These are phyloP conservation scores for Fusarium newnesense DNA, from an alignment of 2,329 filamentous ascomycete species.

Conservation along the genomic window DNA sequence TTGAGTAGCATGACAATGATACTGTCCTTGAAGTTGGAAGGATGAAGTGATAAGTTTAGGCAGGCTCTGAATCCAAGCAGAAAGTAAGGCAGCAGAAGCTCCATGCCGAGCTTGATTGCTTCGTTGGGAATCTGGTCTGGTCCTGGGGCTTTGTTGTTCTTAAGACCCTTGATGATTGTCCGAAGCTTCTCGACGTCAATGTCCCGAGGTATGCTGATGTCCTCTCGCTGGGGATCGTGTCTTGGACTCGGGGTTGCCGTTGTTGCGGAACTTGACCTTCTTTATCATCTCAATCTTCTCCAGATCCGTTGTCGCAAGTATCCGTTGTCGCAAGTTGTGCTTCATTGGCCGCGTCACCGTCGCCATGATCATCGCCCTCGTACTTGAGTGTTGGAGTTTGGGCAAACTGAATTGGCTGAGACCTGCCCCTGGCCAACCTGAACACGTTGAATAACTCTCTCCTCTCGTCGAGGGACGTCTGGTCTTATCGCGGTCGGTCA, in stretches of 20 bases:
- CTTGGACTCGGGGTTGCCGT: background rate
- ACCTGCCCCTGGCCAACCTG: background rate
- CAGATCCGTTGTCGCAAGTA: background rate
- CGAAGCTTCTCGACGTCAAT: background rate
- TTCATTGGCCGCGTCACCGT: background rate
- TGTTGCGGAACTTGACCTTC: background rate
- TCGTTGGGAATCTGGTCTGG: slow-evolving; percentile 9
- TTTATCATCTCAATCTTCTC: background rate
- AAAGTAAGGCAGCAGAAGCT: background rate
- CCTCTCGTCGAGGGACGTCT: background rate
- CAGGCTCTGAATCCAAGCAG: slow-evolving; percentile 1
- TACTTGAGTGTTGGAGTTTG: background rate
- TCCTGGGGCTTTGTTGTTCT: slow-evolving; percentile 1
- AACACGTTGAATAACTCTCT: background rate
- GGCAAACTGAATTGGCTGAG: background rate
- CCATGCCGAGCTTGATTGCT: background rate
- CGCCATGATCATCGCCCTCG: background rate
- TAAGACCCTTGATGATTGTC: background rate
- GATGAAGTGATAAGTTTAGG: slow-evolving; percentile 1
- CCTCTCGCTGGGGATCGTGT: background rate
- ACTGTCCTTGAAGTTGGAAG: slow-evolving; percentile 1
- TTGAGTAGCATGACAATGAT: slow-evolving; percentile 12
- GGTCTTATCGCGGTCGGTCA: background rate
- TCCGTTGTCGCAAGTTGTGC: background rate
- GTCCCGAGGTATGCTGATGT: background rate